A percentile compares a stretch with the other conserved stretches of the same genome.
These are phyloP conservation scores for Anthracocystis panici-leucophaei DNA, from an alignment of 1,284 basidiomycete species.

Conservation along the genomic window DNA sequence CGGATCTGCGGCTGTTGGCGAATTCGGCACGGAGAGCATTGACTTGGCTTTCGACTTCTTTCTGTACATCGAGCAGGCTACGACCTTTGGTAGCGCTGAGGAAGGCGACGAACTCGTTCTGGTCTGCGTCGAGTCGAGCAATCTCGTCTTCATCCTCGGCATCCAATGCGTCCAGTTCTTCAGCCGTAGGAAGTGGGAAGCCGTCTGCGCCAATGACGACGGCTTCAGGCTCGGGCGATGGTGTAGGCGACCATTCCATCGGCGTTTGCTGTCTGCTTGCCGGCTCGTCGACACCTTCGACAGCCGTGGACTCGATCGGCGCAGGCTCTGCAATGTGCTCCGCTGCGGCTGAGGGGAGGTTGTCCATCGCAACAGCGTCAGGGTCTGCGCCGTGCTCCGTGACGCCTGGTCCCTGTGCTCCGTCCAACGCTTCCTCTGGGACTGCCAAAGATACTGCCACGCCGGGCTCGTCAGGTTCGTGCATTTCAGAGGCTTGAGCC, in stretches of 20 bases:
- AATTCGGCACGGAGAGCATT: slow-evolving; percentile 82
- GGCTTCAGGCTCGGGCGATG: slow-evolving; percentile 68
- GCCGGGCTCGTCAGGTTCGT: slow-evolving; percentile 17
- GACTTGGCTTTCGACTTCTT: slow-evolving; percentile 94
- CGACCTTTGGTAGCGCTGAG: slow-evolving; percentile 82
- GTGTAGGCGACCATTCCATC: slow-evolving; percentile 57
- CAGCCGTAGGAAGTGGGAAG: slow-evolving; percentile 81
- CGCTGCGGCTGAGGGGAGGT: slow-evolving; percentile 34
- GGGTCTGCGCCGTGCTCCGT: slow-evolving; percentile 13
- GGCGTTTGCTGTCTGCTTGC: slow-evolving; percentile 36
- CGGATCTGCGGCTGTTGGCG: slow-evolving; percentile 89
- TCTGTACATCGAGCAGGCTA: slow-evolving; percentile 74
- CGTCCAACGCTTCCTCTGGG: slow-evolving; percentile 12
- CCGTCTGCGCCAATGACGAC: slow-evolving; percentile 65
- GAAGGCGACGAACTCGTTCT: slow-evolving; percentile 80
- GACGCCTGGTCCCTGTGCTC: slow-evolving; percentile 27
- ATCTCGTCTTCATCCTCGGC: slow-evolving; percentile 76
- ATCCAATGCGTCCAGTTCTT: slow-evolving; percentile 76
- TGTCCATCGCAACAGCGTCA: slow-evolving; percentile 44
- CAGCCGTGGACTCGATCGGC: slow-evolving; percentile 4
- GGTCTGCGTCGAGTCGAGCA: slow-evolving; percentile 74
- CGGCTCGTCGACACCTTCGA: not conserved
- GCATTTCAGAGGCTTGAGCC: not conserved
- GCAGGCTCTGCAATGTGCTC: slow-evolving; percentile 21
- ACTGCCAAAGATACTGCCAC: slow-evolving; percentile 23